phyloP scores from a whole-genome alignment of 2,329 filamentous ascomycete species.

The Kalaharituber pfeilii region DNA sequence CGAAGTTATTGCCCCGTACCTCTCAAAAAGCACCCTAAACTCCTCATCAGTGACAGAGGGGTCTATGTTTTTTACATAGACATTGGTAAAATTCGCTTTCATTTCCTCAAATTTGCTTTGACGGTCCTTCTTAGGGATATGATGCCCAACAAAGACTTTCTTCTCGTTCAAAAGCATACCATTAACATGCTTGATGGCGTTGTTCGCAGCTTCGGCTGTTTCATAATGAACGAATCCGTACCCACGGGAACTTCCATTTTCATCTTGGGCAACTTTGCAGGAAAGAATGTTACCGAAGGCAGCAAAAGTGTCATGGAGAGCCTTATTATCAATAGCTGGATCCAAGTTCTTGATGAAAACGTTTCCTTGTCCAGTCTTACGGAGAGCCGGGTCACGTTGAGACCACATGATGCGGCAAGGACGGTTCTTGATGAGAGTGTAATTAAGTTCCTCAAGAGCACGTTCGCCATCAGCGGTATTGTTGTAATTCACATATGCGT shows the following conservation, averaged over 20 bases:
- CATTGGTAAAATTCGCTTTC: slow-evolving; percentile 99
- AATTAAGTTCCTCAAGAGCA: slow-evolving; percentile 97
- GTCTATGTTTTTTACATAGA: slow-evolving; percentile 98
- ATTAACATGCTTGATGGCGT: slow-evolving; percentile 98
- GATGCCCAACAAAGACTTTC: slow-evolving; percentile 98
- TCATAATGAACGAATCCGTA: slow-evolving; percentile 99
- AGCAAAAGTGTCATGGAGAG: slow-evolving; percentile 96
- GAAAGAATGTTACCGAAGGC: slow-evolving; percentile 98
- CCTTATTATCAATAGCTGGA: slow-evolving; percentile 98
- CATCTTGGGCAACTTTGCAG: slow-evolving; percentile 98
- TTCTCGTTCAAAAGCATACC: slow-evolving; percentile 99
- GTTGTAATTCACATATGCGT: slow-evolving; percentile 99
- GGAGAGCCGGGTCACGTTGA: slow-evolving; percentile 93
- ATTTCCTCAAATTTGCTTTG: slow-evolving; percentile 99
- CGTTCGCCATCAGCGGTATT: slow-evolving; percentile 91
- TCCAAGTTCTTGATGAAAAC: slow-evolving; percentile 99
- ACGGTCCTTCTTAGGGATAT: slow-evolving; percentile 99
- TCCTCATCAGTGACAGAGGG: slow-evolving; percentile 75
- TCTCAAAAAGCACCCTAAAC: slow-evolving; percentile 84
- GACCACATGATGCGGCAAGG: slow-evolving; percentile 99
- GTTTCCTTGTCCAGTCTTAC: slow-evolving; percentile 98
- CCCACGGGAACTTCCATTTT: slow-evolving; percentile 90
- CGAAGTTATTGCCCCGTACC: slow-evolving; percentile 85
- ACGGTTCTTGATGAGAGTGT: slow-evolving; percentile 96
- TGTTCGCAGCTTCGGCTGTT: slow-evolving; percentile 88